Conservation (phyloP, 345 rosid genomes). For the Hibiscus syriacus region DNA sequence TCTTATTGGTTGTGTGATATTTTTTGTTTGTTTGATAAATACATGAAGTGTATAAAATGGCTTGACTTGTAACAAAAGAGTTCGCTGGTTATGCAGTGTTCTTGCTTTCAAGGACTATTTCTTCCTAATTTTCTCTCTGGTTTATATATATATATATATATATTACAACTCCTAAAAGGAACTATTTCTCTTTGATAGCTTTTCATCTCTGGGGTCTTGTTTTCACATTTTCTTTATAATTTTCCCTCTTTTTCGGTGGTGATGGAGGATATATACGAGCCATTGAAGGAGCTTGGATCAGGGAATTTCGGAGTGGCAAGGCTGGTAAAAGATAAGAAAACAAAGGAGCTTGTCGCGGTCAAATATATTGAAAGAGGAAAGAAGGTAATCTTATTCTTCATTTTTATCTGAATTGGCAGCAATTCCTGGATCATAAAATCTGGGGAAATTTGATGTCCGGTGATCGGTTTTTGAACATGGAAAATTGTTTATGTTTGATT, state of each 20-base stretch:
- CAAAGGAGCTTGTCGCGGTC: slow-evolving; percentile 83
- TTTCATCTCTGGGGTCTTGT: background rate
- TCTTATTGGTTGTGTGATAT: background rate
- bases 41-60: background rate
- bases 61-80: background rate
- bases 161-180: background rate
- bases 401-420: background rate
- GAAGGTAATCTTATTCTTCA: slow-evolving; percentile 42
- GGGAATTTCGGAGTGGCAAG: slow-evolving; percentile 95
- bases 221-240: background rate
- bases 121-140: background rate
- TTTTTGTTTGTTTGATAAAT: background rate
- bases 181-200: background rate
- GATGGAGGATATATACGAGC: slow-evolving; percentile 65
- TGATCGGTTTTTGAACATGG: background rate
- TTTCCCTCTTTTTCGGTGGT: background rate
- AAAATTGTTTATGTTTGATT: background rate
- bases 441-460: background rate
- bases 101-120: background rate
- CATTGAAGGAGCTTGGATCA: slow-evolving; percentile 70
- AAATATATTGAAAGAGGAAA: slow-evolving; percentile 90
- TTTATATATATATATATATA: background rate
- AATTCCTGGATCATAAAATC: background rate
- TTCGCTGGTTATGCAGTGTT: background rate
- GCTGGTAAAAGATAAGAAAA: slow-evolving; percentile 71